phyloP scores from a whole-genome alignment of 441 rosid genomes.

The Pelargonium fulgidum region DNA sequence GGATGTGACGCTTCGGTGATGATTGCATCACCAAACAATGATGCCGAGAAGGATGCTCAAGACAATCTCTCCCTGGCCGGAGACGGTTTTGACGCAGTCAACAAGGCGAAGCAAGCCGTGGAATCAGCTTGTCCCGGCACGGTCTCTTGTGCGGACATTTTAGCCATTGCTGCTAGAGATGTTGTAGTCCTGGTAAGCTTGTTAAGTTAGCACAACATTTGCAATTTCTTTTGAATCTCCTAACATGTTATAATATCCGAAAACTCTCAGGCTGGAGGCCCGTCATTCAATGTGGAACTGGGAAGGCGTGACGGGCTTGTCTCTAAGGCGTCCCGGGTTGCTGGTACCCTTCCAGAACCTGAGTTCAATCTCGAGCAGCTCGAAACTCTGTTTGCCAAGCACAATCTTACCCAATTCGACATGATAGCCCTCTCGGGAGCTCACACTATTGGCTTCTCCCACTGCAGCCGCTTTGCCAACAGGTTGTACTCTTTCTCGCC shows the following conservation, averaged over 20 bases:
- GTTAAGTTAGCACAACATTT: too few species aligned
- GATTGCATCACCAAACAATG: constrained; percentile 39
- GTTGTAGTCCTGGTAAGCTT: constrained; percentile 40
- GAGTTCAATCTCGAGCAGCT: constrained; percentile 41
- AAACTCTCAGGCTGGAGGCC: constrained; percentile 60
- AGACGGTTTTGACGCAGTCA: constrained; percentile 56
- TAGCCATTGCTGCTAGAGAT: constrained; percentile 51
- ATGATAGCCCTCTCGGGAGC: constrained; percentile 91
- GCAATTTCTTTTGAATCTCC: too few species aligned
- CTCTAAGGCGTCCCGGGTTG: constrained; percentile 50
- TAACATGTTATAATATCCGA: not conserved
- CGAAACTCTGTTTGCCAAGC: constrained; percentile 35
- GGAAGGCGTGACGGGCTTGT: constrained; percentile 67
- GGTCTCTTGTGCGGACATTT: constrained; percentile 51
- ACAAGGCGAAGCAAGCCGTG: constrained; percentile 41
- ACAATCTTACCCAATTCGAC: constrained; percentile 53
- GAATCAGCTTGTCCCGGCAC: constrained; percentile 40
- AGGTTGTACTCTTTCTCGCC: constrained; percentile 59
- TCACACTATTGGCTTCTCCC: constrained; percentile 81
- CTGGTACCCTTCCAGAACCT: constrained; percentile 65
- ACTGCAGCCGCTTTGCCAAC: constrained; percentile 55
- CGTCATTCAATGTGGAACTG: constrained; percentile 59
- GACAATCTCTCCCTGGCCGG: constrained; percentile 51
- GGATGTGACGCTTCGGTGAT: constrained; percentile 51
- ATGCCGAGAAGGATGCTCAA: constrained; percentile 46